Evolutionary conservation across 2,329 filamentous ascomycete species (phyloP), one percentile per base, ranked within the genome.

Genomic region (Pseudogymnoascus sp.): DNA sequence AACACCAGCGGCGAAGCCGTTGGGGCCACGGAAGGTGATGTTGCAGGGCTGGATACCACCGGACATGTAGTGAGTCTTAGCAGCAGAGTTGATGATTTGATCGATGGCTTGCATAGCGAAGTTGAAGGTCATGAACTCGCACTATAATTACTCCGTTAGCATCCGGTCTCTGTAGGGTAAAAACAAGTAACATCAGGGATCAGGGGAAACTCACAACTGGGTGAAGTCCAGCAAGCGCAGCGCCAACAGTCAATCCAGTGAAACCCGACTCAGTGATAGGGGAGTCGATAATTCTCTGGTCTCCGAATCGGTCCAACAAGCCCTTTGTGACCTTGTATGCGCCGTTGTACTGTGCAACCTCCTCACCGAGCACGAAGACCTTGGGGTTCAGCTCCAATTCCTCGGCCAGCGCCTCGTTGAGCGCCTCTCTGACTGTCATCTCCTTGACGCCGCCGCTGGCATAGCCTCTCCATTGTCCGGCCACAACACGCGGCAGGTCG

Each of bases 91-190:
- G 86, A 99, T 92, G 76, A 99, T 91, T 78, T 99, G 94, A 77
- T 99, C 94, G 78, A 99, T 99, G 76, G 94, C 91, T 82, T 99
- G 94, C 94, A 99, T 99, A 78, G 94, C 93, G 76, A 97, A 97
- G 86, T 99, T 99, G 87, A 96, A 97, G 74, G 94, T 99, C 94
- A 99, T 99, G 84, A 99, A 99, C 82, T 99, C 94, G 85, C 90
- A 94, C 91, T 94, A 69, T 42, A 31, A 63, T 61, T 59, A 63
- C 50, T 63, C 42, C 63, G 40, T 67, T 63, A 69, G 66, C 63
- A 65, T 61, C 59, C 40, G n/a, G n/a, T 31, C 25, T 25, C 16
- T 10, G 25, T n/a, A 44, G 33, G 14, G n/a, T n/a, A 18, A 12
- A 38, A 61, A 42, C 59, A 40, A 18, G 31, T 4, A 23, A 23